phyloP scores from a whole-genome alignment of 305 asterid species.

The Ajuga reptans region DNA sequence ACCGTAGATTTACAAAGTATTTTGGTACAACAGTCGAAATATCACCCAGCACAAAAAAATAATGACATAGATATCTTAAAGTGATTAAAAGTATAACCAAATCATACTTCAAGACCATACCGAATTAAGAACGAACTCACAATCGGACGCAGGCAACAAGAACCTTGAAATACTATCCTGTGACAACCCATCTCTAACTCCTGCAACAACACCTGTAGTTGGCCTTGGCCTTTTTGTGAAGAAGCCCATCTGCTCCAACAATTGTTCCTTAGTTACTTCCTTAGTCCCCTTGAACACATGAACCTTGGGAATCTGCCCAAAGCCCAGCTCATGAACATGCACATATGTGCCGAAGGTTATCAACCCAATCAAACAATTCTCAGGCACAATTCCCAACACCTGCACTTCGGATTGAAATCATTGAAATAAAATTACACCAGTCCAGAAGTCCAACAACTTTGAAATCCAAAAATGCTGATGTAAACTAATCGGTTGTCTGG shows the following conservation, averaged over 20 bases:
- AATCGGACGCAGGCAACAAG: conserved; percentile 89
- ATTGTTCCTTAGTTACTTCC: conserved; percentile 78
- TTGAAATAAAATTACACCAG: neutral
- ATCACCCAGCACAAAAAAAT: conserved; percentile 2
- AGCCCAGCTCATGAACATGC: conserved; percentile 90
- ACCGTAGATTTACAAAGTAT: neutral
- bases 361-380: conserved; percentile 85
- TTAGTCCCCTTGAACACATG: conserved; percentile 94
- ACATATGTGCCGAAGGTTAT: conserved; percentile 89
- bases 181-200: conserved; percentile 83
- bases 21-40: neutral
- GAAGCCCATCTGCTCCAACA: conserved; percentile 95
- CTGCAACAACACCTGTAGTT: conserved; percentile 82
- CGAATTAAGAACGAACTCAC: conserved; percentile 89
- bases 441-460: neutral
- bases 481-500: neutral
- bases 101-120: conserved; percentile 38
- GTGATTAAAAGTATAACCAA: conserved; percentile 8
- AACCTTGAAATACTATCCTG: conserved; percentile 86
- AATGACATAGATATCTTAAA: neutral
- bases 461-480: neutral
- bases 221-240: conserved; percentile 77
- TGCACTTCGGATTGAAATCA: conserved; percentile 30
- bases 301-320: conserved; percentile 80
- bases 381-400: conserved; percentile 86